Evolutionary conservation across 495 filamentous ascomycete species (phyloP), one percentile per base, ranked within the genome.

Genomic region (Jackrogersella multiformis): DNA sequence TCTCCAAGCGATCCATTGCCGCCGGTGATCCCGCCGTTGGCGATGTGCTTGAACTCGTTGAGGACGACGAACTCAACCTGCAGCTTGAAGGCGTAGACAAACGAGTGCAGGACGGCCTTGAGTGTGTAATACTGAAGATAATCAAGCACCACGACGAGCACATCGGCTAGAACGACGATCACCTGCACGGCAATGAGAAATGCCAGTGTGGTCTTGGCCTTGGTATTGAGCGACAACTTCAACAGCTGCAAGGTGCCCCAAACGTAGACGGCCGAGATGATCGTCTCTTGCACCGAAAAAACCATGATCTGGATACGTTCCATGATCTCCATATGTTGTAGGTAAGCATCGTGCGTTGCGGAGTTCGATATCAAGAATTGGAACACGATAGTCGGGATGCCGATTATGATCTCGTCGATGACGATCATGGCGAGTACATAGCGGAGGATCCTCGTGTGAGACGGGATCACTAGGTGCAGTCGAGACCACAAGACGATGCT

Each of bases 401-500:
- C 87, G 7, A 86, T 75, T 21, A 85, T 57, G 35, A 85, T 23
- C 6, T 78, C 85, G 74, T 89, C 76, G 71, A 84, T 45, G 9
- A 88, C 74, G 65, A 91, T 89, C 84, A 89, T 88, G 55, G 52
- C 70, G 13, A 87, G 77, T 0, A 89, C 81, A 28, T 76, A 73
- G 18, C 83, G 80, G 2, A 89, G 77, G 15, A 81, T 70, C 23
- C 74, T 76, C n/a, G 75, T 76, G 55, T 39, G 8, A 23, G 85
- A 83, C 21, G 76, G 76, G 20, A 86, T 70, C 35, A 91, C 79
- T 39, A 90, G 76, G 68, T 90, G 86, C 4, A 91, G 81, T n/a
- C 88, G 83, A 2, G 88, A 90, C 76, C 87, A 91, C 16, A 91
- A 79, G 9, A 91, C 87, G 38, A 90, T 68, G 4, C 86, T 86